phyloP scores from a whole-genome alignment of 2,329 filamentous ascomycete genomes.

The Chaetomiaceae sp. region DNA sequence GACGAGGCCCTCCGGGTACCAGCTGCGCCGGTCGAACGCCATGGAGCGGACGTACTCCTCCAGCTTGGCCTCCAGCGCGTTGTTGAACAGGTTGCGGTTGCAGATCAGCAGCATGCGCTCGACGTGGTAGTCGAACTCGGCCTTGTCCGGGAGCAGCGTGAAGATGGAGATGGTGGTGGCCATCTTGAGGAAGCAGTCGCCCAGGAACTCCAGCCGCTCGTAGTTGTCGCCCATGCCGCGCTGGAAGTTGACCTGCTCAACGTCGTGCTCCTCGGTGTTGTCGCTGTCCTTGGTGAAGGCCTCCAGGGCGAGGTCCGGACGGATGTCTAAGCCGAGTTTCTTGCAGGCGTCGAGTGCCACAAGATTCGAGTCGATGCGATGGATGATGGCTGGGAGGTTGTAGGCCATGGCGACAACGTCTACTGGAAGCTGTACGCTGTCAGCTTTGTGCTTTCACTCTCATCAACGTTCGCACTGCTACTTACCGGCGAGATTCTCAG shows the following conservation, averaged over 20 bases:
- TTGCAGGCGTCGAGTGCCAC: slow-evolving; percentile 71
- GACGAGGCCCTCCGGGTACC: slow-evolving; percentile 79
- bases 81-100: slow-evolving; percentile 82
- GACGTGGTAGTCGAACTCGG: slow-evolving; percentile 84
- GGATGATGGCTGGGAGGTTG: slow-evolving; percentile 75
- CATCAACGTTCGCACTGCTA: slow-evolving; percentile 29
- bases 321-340: slow-evolving; percentile 56
- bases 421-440: slow-evolving; percentile 52
- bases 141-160: slow-evolving; percentile 65
- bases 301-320: slow-evolving; percentile 68
- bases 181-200: slow-evolving; percentile 93
- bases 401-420: slow-evolving; percentile 67
- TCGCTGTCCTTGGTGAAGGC: slow-evolving; percentile 91
- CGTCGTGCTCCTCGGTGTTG: slow-evolving; percentile 66
- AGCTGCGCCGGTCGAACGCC: slow-evolving; percentile 72
- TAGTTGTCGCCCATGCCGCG: slow-evolving; percentile 91
- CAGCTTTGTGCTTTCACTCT: slow-evolving; percentile 15
- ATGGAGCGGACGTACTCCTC: slow-evolving; percentile 76
- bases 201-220: slow-evolving; percentile 87
- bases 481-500: slow-evolving; percentile 69
- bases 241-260: slow-evolving; percentile 66
- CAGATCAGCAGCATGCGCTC: slow-evolving; percentile 86
- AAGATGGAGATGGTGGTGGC: slow-evolving; percentile 86
- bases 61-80: slow-evolving; percentile 59
- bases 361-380: slow-evolving; percentile 73